Evolutionary conservation across 768 basidiomycete species (phyloP).

Genomic region (Paxillus ammoniavirescens): DNA sequence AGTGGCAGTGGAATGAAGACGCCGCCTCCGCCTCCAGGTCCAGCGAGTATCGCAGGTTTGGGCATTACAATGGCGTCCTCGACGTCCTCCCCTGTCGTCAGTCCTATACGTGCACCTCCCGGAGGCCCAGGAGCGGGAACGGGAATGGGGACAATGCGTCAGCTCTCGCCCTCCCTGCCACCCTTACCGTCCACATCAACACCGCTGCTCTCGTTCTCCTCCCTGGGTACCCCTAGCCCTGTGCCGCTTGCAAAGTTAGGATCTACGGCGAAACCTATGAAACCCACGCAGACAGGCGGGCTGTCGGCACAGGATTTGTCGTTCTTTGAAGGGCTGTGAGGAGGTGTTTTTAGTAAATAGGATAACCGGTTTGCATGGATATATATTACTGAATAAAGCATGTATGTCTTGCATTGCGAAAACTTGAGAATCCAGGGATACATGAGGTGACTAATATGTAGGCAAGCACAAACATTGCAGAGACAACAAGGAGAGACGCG

Average conservation of each 20-base stretch:
- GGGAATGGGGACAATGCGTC: slow-evolving; percentile 2
- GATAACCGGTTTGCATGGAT: too few relatives aligned
- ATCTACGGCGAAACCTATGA: slow-evolving; percentile 12
- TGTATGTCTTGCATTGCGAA: too few relatives aligned
- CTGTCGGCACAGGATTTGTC: slow-evolving; percentile 82
- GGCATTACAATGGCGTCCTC: not conserved
- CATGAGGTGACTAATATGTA: too few relatives aligned
- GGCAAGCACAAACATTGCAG: too few relatives aligned
- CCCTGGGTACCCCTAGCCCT: slow-evolving; percentile 6
- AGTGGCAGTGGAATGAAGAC: not conserved
- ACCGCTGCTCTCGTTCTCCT: slow-evolving; percentile 19
- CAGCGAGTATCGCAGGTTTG: not conserved
- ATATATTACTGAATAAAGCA: too few relatives aligned
- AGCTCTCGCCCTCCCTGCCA: slow-evolving; percentile 20
- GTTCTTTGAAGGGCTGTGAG: slow-evolving; percentile 78
- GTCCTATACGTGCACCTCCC: slow-evolving; percentile 1
- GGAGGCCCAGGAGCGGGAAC: slow-evolving; percentile 1
- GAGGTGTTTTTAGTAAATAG: too few relatives aligned
- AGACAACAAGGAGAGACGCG: too few relatives aligned
- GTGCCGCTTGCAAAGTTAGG: slow-evolving; percentile 11
- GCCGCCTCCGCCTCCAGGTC: not conserved
- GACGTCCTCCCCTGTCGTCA: not conserved
- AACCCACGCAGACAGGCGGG: slow-evolving; percentile 43
- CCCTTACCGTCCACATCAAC: slow-evolving; percentile 8
- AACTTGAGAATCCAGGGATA: too few relatives aligned